Evolutionary conservation across 2,329 filamentous ascomycete genomes (phyloP).

Genomic region (Tolypocladium endophyticum): DNA sequence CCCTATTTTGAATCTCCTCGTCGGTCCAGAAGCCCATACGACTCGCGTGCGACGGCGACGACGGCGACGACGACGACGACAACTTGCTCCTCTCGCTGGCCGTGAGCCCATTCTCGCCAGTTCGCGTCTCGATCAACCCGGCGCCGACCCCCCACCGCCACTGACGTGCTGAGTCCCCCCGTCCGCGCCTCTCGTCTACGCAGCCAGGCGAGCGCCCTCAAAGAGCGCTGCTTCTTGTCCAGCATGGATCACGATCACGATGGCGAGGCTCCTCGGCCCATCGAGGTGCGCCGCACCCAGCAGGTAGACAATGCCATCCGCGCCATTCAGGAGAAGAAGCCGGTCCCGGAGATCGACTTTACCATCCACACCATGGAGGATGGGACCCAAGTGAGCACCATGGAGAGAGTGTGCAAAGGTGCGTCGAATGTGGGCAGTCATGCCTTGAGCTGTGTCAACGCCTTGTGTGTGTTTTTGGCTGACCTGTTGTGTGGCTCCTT

Average conservation of each 20-base stretch:
- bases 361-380: conserved; percentile 98
- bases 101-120: conserved; percentile 3
- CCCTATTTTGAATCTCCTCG: neutral
- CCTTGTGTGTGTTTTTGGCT: neutral
- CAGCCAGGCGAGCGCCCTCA: neutral
- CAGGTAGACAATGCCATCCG: conserved; percentile 84
- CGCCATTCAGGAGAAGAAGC: conserved; percentile 90
- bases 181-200: neutral
- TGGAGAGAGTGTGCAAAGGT: conserved; percentile 99
- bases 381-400: conserved; percentile 85
- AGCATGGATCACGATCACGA: conserved; percentile 44
- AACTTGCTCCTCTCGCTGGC: conserved; percentile 5
- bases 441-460: neutral
- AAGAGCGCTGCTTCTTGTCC: conserved; percentile 5
- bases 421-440: conserved; percentile 23
- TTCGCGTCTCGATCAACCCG: neutral
- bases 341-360: conserved; percentile 95
- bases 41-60: neutral
- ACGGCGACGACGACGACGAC: neutral
- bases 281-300: conserved; percentile 38
- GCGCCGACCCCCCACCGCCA: neutral
- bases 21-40: neutral
- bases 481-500: conserved; percentile 4
- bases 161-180: neutral
- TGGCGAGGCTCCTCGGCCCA: conserved; percentile 20